Evolutionary conservation across 257 asterid genomes (phyloP).

Genomic region (Echites panduratus): DNA sequence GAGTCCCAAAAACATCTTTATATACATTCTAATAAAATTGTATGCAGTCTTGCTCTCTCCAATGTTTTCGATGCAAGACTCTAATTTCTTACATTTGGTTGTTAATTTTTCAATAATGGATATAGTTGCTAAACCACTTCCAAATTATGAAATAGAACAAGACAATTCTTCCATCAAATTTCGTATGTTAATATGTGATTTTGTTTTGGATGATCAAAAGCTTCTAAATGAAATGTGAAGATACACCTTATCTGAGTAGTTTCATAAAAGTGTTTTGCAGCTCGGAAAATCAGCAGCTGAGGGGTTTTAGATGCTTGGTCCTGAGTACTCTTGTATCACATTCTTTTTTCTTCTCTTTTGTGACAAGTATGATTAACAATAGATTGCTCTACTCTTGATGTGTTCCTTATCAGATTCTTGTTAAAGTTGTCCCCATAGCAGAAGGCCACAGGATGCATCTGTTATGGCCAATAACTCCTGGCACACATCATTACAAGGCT

Average conservation of each 20-base stretch:
- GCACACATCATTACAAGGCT: conserved; percentile 70
- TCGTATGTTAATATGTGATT: neutral
- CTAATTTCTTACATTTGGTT: neutral
- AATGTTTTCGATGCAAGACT: neutral
- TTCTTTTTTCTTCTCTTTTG: conserved; percentile 8
- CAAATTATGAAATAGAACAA: neutral
- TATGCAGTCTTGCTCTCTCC: neutral
- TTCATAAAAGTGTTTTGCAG: too few species aligned
- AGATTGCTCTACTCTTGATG: neutral
- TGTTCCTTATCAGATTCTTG: conserved; percentile 54
- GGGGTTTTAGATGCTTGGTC: neutral
- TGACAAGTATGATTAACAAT: too few species aligned
- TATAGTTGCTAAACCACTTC: neutral
- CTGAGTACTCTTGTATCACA: conserved; percentile 3
- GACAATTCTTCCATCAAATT: neutral
- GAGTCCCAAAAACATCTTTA: too few species aligned
- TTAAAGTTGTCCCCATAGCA: conserved; percentile 79
- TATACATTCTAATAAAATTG: too few species aligned
- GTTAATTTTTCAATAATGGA: neutral
- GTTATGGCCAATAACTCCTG: conserved; percentile 86
- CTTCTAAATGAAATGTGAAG: neutral
- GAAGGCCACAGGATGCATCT: conserved; percentile 87
- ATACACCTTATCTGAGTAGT: neutral
- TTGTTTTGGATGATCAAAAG: neutral
- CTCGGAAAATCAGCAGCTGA: neutral